Evolutionary conservation across 345 rosid genomes (phyloP).

Genomic region (Nasturtium officinale): DNA sequence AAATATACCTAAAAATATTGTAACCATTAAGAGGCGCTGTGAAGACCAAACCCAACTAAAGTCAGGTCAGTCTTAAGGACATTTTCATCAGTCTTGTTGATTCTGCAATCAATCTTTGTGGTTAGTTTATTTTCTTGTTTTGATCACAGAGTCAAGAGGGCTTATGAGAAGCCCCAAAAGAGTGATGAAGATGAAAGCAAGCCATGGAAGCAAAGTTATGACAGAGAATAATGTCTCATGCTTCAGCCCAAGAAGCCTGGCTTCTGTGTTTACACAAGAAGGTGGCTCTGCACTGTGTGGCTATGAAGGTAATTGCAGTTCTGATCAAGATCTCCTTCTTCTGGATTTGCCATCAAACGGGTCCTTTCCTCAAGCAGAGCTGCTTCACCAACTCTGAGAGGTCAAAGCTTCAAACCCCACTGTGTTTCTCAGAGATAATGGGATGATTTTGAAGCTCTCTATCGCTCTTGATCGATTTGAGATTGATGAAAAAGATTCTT

Average conservation of each 20-base stretch:
- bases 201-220: conserved; percentile 60
- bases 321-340: conserved; percentile 77
- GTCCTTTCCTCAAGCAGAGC: conserved; percentile 92
- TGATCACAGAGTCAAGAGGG: conserved; percentile 57
- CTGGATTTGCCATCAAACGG: conserved; percentile 79
- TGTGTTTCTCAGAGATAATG: conserved; percentile 18
- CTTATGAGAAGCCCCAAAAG: conserved; percentile 73
- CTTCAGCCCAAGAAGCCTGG: conserved; percentile 74
- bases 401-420: conserved; percentile 29
- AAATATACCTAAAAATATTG: conserved; percentile 42
- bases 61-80: conserved; percentile 57
- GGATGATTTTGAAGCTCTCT: conserved; percentile 8
- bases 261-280: conserved; percentile 65
- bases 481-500: conserved; percentile 28
- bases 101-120: conserved; percentile 22
- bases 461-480: conserved; percentile 17
- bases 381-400: conserved; percentile 52
- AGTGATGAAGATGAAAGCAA: conserved; percentile 51
- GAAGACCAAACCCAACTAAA: conserved; percentile 53
- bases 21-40: conserved; percentile 52
- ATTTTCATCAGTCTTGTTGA: not conserved
- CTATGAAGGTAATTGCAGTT: conserved; percentile 59
- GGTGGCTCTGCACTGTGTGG: conserved; percentile 40
- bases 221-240: conserved; percentile 63
- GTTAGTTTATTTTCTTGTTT: conserved; percentile 25